Conservation (phyloP, 1,284 basidiomycete species). For the Leucoagaricus sp. region DNA sequence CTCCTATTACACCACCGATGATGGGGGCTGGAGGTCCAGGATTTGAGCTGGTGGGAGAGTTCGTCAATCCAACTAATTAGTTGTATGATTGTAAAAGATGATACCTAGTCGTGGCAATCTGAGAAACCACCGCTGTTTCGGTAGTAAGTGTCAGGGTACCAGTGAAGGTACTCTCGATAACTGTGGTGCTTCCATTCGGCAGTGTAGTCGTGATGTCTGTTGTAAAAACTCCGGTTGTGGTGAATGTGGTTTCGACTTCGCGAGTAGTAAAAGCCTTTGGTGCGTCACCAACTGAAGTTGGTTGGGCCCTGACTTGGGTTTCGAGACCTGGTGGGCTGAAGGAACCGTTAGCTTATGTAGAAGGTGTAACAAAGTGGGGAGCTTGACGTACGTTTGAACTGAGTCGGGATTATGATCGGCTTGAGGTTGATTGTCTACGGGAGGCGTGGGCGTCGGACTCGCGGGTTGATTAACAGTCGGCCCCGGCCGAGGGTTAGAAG, state of each 20-base stretch:
- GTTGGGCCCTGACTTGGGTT: neutral
- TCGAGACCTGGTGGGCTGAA: neutral
- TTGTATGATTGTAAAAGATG: neutral
- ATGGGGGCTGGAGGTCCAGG: constrained; percentile 16
- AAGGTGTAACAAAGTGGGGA: too few relatives aligned
- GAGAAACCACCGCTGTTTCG: neutral
- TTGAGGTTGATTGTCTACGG: too few relatives aligned
- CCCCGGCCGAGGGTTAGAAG: too few relatives aligned
- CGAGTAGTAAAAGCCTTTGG: neutral
- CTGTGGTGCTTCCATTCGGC: neutral
- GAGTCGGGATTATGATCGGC: too few relatives aligned
- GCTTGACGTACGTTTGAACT: too few relatives aligned
- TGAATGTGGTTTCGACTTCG: neutral
- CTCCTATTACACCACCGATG: constrained; percentile 24
- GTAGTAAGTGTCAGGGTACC: neutral
- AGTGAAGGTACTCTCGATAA: neutral
- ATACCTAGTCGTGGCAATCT: neutral
- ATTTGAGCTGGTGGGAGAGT: neutral
- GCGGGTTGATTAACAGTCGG: too few relatives aligned
- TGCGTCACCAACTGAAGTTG: neutral
- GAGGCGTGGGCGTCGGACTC: too few relatives aligned
- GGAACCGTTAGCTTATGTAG: too few relatives aligned
- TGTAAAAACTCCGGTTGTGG: neutral
- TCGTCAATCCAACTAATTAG: neutral
- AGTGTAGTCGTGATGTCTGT: neutral